Evolutionary conservation across 768 basidiomycete species (phyloP), one percentile per base, ranked within the genome.

Genomic region (Lactarius sanguifluus): DNA sequence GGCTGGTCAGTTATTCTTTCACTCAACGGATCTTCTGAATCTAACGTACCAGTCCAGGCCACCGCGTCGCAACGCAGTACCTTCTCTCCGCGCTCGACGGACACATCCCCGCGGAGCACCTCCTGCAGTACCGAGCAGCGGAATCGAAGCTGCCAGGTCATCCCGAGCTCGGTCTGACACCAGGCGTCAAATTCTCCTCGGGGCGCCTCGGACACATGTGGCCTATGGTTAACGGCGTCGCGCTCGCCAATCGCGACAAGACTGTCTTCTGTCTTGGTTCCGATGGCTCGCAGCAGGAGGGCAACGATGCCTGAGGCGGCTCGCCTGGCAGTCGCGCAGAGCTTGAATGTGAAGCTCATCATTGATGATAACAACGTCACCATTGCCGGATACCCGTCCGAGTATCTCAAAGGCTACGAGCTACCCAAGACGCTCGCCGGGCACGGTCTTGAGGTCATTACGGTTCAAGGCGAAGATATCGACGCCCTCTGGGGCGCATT

Each of bases 121-220:
- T 95, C 57, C 77, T 95, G 4, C 88, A 89, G 74, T 95, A 95
- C 76, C 90, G 93, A 59, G 89, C 86, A 73, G 93, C 93, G 64
- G 83, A 93, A 76, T 89, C 91, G 40, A 89, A 90, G 72, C 87
- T 95, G 40, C 93, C 93, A 2, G 93, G 92, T 16, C 93, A 95
- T 73, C 93, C 93, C 16, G 93, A 94, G 77, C 81, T 94, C 8
- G 93, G 93, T 28, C 81, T 94, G 66, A 94, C 93, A 0, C 93
- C 93, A n/a, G 93, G 93, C 34, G 85, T 95, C 77, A 92, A 93
- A 77, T 95, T 95, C 79, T 94, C 92, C 3, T 94, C 92, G 1
- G 93, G 93, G n/a, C 89, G 93, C 74, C 84, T 95, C 23, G 93
- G 93, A 1, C 93, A 95, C 77, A 86, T 94, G 83, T 95, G 92